These are phyloP conservation scores for Striga asiatica DNA, from an alignment of 257 asterid genomes.

Conservation along the genomic window DNA sequence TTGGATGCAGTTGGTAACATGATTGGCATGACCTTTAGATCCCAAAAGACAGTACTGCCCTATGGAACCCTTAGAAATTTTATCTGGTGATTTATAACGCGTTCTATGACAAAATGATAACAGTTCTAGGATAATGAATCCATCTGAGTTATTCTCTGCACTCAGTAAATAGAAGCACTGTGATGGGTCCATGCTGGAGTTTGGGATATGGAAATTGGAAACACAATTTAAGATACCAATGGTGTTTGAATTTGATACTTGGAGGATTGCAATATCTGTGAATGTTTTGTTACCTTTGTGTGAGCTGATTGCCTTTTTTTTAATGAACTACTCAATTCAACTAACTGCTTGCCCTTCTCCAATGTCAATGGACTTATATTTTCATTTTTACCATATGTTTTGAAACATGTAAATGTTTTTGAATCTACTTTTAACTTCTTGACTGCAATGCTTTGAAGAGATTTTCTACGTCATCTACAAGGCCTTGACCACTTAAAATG, in stretches of 20 bases:
- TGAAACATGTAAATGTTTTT: too few species aligned
- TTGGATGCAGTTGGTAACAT: not conserved
- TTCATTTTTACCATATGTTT: too few species aligned
- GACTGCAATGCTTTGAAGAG: not conserved
- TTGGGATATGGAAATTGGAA: not conserved
- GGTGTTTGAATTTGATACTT: not conserved
- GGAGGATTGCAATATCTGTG: not conserved
- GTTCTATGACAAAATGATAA: not conserved
- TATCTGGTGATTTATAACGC: not conserved
- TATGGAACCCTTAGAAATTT: too few species aligned
- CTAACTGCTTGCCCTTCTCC: not conserved
- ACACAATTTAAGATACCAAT: not conserved
- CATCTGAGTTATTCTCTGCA: not conserved
- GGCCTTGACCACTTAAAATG: not conserved
- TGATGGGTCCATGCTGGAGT: not conserved
- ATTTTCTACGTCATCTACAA: not conserved
- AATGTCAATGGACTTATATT: not conserved
- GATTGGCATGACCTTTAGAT: conserved; percentile 1
- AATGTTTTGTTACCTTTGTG: not conserved
- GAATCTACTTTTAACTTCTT: not conserved
- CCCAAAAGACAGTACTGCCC: not conserved
- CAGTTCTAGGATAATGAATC: not conserved
- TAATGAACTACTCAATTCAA: not conserved
- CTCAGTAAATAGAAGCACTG: too few species aligned
- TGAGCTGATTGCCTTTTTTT: conserved; percentile 1